phyloP scores from a whole-genome alignment of 352 stramenopile species.

The Phytophthora kernoviae region DNA sequence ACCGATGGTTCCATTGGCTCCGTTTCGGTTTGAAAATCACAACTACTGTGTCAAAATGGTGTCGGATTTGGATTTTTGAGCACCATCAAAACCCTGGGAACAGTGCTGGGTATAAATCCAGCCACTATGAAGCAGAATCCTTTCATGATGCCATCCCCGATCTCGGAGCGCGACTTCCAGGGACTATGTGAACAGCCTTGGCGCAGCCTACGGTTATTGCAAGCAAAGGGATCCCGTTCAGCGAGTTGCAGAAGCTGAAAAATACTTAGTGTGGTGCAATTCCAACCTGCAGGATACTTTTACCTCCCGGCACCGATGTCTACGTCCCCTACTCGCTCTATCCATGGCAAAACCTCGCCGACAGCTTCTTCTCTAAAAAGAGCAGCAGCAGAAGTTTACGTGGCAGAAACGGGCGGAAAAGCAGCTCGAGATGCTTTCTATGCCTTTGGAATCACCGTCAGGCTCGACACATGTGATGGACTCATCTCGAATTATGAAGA shows the following conservation, averaged over 20 bases:
- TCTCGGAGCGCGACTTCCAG: slow-evolving; percentile 61
- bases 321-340: slow-evolving; percentile 5
- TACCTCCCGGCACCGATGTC: not conserved
- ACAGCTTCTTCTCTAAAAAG: slow-evolving; percentile 18
- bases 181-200: slow-evolving; percentile 32
- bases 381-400: slow-evolving; percentile 29
- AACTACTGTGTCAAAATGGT: slow-evolving; percentile 83
- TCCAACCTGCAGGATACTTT: slow-evolving; percentile 40
- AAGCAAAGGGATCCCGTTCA: slow-evolving; percentile 33
- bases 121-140: slow-evolving; percentile 75
- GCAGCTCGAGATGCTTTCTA: slow-evolving; percentile 70
- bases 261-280: slow-evolving; percentile 73
- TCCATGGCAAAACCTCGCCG: slow-evolving; percentile 10
- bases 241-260: slow-evolving; percentile 57
- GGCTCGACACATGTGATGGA: slow-evolving; percentile 68
- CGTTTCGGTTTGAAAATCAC: slow-evolving; percentile 56
- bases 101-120: slow-evolving; percentile 61
- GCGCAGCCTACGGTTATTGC: slow-evolving; percentile 26
- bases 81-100: slow-evolving; percentile 44
- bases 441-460: slow-evolving; percentile 59
- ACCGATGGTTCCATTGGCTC: slow-evolving; percentile 27
- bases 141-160: slow-evolving; percentile 84
- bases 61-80: slow-evolving; percentile 77
- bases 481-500: slow-evolving; percentile 79
- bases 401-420: slow-evolving; percentile 75